Evolutionary conservation across 2,329 filamentous ascomycete genomes (phyloP), one percentile per base, ranked within the genome.

Genomic region (Colletotrichum noveboracense): DNA sequence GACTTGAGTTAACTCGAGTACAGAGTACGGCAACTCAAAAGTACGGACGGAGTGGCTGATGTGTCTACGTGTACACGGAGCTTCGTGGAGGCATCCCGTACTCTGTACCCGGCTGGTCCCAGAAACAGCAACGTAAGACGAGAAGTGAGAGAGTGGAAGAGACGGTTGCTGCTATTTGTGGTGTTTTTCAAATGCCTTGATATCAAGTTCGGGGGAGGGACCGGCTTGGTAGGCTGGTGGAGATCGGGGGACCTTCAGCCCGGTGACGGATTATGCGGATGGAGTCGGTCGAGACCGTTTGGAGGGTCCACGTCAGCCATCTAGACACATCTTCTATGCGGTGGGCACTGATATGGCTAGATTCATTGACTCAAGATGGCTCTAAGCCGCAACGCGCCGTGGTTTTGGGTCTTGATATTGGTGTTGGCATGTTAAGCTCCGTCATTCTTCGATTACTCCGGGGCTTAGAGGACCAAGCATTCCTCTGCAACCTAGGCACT

Each of bases 41-140:
- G 64, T 64, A 67, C 26, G 34, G 70, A 75, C 58, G 70, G 56
- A 67, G 72, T 75, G 72, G 68, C 68, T 75, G 61, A 62, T 18
- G 48, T 36, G 68, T 66, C 21, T 71, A 66, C 61, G 72, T 62
- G 73, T 73, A 13, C 56, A n/a, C 24, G 13, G 26, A 16, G 8
- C 32, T 48, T 62, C 18, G 24, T 21, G 32, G 55, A 32, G 66
- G 61, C 14, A 68, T 34, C 48, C 60, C 43, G 43, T 48, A 48
- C 43, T 48, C 18, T 48, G 43, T 48, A 48, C 43, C 43, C 43
- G 10, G 18, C 43, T 21, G 43, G 21, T 34, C 28, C 72, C 3
- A 55, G 26, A 56, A 21, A n/a, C n/a, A 62, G 38, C 38, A 38
- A 61, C 61, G 73, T 52, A 68, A 36, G 26, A 55, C 38, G 7